Conservation (phyloP, 1,284 basidiomycete species). For the Phellinidium pouzarii region DNA sequence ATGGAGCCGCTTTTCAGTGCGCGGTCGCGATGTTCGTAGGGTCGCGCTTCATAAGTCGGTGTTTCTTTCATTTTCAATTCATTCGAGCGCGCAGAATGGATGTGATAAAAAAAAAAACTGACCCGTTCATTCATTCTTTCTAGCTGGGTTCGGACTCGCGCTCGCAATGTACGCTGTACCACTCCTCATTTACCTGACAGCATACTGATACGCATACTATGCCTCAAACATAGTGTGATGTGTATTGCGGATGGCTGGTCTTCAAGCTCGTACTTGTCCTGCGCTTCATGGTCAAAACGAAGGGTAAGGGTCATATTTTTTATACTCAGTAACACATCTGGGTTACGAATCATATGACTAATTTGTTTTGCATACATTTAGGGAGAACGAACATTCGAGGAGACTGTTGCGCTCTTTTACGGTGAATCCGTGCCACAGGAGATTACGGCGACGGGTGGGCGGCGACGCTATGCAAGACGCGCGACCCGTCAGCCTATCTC, state of each 20-base stretch:
- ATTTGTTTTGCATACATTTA: background rate
- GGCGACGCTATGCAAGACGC: conserved; percentile 36
- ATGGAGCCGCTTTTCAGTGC: conserved; percentile 51
- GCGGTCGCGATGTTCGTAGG: conserved; percentile 50
- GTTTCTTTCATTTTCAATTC: background rate
- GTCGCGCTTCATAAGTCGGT: conserved; percentile 46
- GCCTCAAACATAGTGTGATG: conserved; percentile 49
- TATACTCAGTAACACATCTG: background rate
- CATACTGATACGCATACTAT: too few relatives aligned
- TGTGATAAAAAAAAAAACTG: too few relatives aligned
- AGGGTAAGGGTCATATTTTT: conserved; percentile 31
- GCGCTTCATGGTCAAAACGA: conserved; percentile 56
- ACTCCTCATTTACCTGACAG: conserved; percentile 59
- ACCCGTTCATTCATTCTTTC: background rate
- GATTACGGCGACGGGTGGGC: conserved; percentile 43
- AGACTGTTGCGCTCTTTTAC: conserved; percentile 46
- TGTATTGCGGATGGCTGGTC: conserved; percentile 55
- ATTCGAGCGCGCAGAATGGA: too few relatives aligned
- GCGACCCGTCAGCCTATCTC: background rate
- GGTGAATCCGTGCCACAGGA: conserved; percentile 30
- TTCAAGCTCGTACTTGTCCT: conserved; percentile 52
- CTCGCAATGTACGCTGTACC: conserved; percentile 59
- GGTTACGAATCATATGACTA: background rate
- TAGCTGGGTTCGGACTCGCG: conserved; percentile 60
- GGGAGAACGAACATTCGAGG: conserved; percentile 55